Conservation (phyloP, 1,139 yeast species). For the Kodamaea ohmeri region DNA sequence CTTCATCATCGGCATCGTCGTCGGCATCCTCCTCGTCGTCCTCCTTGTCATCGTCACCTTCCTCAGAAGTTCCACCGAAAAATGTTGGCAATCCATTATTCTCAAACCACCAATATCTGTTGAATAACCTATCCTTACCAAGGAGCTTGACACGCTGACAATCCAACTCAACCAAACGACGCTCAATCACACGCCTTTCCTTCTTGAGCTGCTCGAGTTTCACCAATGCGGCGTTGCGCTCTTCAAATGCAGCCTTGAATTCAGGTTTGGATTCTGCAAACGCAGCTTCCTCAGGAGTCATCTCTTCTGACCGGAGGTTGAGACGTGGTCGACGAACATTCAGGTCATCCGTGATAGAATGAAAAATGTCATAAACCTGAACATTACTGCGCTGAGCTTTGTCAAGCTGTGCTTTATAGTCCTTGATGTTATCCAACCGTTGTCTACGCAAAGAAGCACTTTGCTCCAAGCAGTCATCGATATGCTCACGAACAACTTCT, state of each 20-base stretch:
- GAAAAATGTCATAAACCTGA: conserved; percentile 28
- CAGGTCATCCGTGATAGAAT: conserved; percentile 10
- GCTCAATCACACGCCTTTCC: conserved; percentile 53
- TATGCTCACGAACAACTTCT: conserved; percentile 55
- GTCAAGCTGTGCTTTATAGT: conserved; percentile 52
- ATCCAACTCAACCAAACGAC: conserved; percentile 61
- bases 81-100: conserved; percentile 72
- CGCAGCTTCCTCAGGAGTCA: conserved; percentile 49
- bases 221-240: conserved; percentile 38
- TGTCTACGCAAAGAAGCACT: conserved; percentile 63
- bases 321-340: conserved; percentile 28
- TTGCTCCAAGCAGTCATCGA: conserved; percentile 69
- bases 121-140: conserved; percentile 81
- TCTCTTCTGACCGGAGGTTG: conserved; percentile 36
- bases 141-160: conserved; percentile 72
- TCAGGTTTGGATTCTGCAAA: conserved; percentile 44
- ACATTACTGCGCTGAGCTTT: conserved; percentile 46
- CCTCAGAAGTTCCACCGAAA: conserved; percentile 38
- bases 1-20: conserved; percentile 40
- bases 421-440: conserved; percentile 65
- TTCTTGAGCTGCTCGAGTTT: conserved; percentile 44
- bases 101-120: conserved; percentile 96
- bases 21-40: conserved; percentile 38
- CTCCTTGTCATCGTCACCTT: conserved; percentile 39
- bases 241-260: conserved; percentile 45